phyloP scores from a whole-genome alignment of 1,284 basidiomycete species.

The Papiliotrema terrestris region DNA sequence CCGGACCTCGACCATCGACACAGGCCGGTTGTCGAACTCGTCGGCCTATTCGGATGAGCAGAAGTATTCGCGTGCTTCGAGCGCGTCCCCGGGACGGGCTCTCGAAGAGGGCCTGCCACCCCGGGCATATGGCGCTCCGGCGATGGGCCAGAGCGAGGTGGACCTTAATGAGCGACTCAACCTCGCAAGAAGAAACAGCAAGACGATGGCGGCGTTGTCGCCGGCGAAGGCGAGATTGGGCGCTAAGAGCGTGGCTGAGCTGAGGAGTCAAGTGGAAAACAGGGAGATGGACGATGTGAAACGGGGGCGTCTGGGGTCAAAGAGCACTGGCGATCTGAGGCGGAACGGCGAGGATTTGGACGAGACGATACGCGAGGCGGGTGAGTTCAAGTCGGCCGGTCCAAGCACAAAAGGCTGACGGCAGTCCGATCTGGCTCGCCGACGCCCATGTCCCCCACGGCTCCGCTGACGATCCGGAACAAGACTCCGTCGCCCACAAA shows the following conservation, averaged over 20 bases:
- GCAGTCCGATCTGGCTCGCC: slow-evolving; percentile 7
- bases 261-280: slow-evolving; percentile 18
- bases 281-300: slow-evolving; percentile 6
- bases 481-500: slow-evolving; percentile 28
- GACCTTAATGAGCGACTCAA: slow-evolving; percentile 70
- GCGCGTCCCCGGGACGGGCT: slow-evolving; percentile 1
- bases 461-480: slow-evolving; percentile 25
- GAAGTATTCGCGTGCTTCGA: slow-evolving; percentile 1
- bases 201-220: slow-evolving; percentile 49
- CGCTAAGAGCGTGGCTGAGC: slow-evolving; percentile 17
- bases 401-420: not conserved
- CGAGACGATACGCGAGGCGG: slow-evolving; percentile 4
- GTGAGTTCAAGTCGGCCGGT: slow-evolving; percentile 11
- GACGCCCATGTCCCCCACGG: slow-evolving; percentile 11
- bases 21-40: slow-evolving; percentile 8
- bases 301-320: not conserved
- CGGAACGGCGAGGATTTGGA: not conserved
- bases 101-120: not conserved
- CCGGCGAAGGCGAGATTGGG: slow-evolving; percentile 10
- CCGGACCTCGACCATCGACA: slow-evolving; percentile 31
- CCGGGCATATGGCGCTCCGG: not conserved
- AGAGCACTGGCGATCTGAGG: slow-evolving; percentile 1
- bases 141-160: slow-evolving; percentile 53
- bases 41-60: slow-evolving; percentile 9
- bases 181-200: slow-evolving; percentile 73